Base-by-base conservation (phyloP, 1,139 yeast species). In the Sugiyamaella neomexicana region DNA sequence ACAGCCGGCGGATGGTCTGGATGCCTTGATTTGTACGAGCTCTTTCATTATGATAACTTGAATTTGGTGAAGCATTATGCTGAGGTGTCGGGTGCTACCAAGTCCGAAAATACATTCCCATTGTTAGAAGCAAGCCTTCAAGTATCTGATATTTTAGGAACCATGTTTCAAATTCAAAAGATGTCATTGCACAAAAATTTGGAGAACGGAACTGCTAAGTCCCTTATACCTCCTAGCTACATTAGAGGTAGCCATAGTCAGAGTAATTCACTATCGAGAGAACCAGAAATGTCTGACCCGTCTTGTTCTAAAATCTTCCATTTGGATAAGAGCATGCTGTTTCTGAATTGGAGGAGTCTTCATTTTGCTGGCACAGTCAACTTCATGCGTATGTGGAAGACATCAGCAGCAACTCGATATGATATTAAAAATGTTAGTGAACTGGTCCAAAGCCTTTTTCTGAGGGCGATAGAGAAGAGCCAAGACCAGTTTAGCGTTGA, bases 331-430 rank as follows among this genome's bases (percentile, higher is more conserved):
- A 29, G 32, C 6, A 72, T 74, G 16, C 72, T 78, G 17, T 73
- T 82, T 50, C 77, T 81, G 60, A 75, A 79, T 51, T 81, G 86
- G 80, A 82, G 78, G 54, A 65, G 79, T 38, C 70, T 85, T 69
- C 83, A 81, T 58, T 80, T 79, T 64, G 73, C 75, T 46, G 77
- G 85, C 38, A 77, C 84, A 75, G 72, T 77, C 52, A 80, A 80
- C 60, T 78, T 85, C 61, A 73, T 86, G 62, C 76, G 80, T 45
- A 72, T 86, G 50, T 88, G 95, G 95, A 81, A 79, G 60, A 82
- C 79, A 52, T 82, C 95, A 0, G 75, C 76, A 46, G 87, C 91
- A 3, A 78, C 75, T 58, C 61, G 67, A 0, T 72, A 68, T 3
- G 89, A 85, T 65, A 75, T 81, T 47, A 78, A 75, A 15, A 78